phyloP scores from a whole-genome alignment of 73 alveolate genomes.

The Paramecium bursaria region DNA sequence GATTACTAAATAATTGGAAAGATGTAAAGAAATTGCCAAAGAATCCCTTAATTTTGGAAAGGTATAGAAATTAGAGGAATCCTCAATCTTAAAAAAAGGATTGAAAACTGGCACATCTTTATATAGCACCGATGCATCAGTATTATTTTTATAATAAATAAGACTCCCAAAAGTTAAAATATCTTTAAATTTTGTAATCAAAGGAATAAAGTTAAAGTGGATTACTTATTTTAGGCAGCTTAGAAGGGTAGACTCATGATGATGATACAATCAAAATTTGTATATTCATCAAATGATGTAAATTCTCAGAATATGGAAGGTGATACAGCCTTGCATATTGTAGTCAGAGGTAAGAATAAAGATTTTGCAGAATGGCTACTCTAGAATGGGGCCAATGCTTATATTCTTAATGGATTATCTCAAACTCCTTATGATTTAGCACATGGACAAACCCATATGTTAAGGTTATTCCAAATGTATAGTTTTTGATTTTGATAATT shows the following conservation, averaged over 20 bases:
- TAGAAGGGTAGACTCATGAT: slow-evolving; percentile 47
- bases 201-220: slow-evolving; percentile 25
- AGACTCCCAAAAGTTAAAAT: not conserved
- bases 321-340: slow-evolving; percentile 73
- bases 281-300: slow-evolving; percentile 68
- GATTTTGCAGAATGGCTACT: slow-evolving; percentile 59
- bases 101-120: not conserved
- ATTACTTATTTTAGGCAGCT: slow-evolving; percentile 44
- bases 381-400: slow-evolving; percentile 70
- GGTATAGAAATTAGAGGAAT: slow-evolving; percentile 37
- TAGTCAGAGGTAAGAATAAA: slow-evolving; percentile 50
- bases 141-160: too few species aligned
- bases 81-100: not conserved
- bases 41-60: slow-evolving; percentile 29
- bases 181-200: slow-evolving; percentile 1
- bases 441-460: too few species aligned
- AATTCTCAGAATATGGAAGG: slow-evolving; percentile 71
- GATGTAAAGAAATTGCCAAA: slow-evolving; percentile 35
- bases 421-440: slow-evolving; percentile 72
- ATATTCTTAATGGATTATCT: slow-evolving; percentile 62
- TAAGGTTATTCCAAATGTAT: too few species aligned
- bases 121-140: slow-evolving; percentile 26
- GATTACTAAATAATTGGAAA: slow-evolving; percentile 39
- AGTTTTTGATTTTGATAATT: too few species aligned
- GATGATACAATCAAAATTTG: slow-evolving; percentile 59